phyloP scores from a whole-genome alignment of 495 filamentous ascomycete species.

The Aspergillus sparsus region DNA sequence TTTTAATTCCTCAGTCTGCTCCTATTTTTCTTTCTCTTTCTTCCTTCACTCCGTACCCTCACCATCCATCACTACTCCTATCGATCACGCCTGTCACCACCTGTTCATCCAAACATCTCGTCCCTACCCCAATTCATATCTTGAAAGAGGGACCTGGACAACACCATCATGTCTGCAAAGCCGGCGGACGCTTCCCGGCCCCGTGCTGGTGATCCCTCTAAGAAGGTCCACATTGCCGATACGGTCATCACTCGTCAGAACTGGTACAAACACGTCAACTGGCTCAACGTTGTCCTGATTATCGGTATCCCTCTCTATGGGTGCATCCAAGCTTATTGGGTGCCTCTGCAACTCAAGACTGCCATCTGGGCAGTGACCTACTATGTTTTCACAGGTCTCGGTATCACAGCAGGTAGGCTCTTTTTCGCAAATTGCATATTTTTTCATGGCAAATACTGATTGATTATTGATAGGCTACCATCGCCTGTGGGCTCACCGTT shows the following conservation, averaged over 20 bases:
- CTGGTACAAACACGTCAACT: constrained; percentile 98
- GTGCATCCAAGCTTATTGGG: constrained; percentile 76
- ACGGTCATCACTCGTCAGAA: constrained; percentile 77
- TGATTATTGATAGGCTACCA: constrained; percentile 66
- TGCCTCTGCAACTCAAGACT: constrained; percentile 74
- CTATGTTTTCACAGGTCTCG: constrained; percentile 89
- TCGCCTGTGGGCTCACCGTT: constrained; percentile 91
- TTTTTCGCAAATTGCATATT: constrained; percentile 20
- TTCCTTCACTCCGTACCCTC: constrained; percentile 13
- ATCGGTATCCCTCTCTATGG: constrained; percentile 80
- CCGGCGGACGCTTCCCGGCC: constrained; percentile 37
- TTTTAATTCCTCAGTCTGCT: constrained; percentile 18
- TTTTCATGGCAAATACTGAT: background rate
- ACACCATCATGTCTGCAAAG: constrained; percentile 43
- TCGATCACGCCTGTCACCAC: background rate
- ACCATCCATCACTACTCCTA: background rate
- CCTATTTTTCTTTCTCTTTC: constrained; percentile 15
- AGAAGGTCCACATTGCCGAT: constrained; percentile 59
- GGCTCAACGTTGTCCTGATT: constrained; percentile 88
- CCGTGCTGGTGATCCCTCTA: constrained; percentile 43
- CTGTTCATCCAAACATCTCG: background rate
- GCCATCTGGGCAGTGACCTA: constrained; percentile 79
- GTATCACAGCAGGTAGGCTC: constrained; percentile 75
- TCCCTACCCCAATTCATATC: background rate
- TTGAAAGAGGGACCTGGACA: background rate